Conservation (phyloP, 345 rosid genomes). For the Alliaria petiolata region DNA sequence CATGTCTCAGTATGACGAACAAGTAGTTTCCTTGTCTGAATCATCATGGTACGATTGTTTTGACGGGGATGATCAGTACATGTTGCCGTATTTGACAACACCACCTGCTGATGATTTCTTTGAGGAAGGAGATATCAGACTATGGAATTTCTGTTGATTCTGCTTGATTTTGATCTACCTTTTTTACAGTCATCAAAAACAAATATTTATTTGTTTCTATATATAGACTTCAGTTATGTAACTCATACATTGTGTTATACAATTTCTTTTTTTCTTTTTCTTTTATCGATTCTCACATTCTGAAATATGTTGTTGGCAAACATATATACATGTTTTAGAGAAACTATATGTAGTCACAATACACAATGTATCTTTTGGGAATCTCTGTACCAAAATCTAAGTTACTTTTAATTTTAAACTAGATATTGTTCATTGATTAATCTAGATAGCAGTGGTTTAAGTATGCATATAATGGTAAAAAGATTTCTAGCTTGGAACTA, state of each 20-base stretch:
- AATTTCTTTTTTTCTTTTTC: not conserved
- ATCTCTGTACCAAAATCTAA: slow-evolving; percentile 16
- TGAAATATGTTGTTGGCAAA: not conserved
- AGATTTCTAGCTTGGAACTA: not conserved
- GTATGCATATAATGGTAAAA: not conserved
- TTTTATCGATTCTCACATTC: not conserved
- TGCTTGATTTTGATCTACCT: not conserved
- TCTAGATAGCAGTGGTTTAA: not conserved
- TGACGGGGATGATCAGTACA: slow-evolving; percentile 55
- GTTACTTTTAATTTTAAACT: not conserved
- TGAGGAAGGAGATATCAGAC: slow-evolving; percentile 64
- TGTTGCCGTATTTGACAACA: slow-evolving; percentile 36
- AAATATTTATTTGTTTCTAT: slow-evolving; percentile 7
- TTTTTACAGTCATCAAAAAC: not conserved
- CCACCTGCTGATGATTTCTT: slow-evolving; percentile 49
- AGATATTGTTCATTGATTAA: not conserved
- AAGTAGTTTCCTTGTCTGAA: slow-evolving; percentile 37
- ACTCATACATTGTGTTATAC: slow-evolving; percentile 13
- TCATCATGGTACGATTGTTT: slow-evolving; percentile 48
- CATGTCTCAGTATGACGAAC: slow-evolving; percentile 34
- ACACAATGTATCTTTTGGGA: not conserved
- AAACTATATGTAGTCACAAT: slow-evolving; percentile 5
- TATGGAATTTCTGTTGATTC: slow-evolving; percentile 80
- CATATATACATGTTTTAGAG: not conserved
- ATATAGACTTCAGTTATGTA: slow-evolving; percentile 22